These are phyloP conservation scores for Ambrosia trifida DNA, from an alignment of 129 eudicot genomes.

Conservation along the genomic window DNA sequence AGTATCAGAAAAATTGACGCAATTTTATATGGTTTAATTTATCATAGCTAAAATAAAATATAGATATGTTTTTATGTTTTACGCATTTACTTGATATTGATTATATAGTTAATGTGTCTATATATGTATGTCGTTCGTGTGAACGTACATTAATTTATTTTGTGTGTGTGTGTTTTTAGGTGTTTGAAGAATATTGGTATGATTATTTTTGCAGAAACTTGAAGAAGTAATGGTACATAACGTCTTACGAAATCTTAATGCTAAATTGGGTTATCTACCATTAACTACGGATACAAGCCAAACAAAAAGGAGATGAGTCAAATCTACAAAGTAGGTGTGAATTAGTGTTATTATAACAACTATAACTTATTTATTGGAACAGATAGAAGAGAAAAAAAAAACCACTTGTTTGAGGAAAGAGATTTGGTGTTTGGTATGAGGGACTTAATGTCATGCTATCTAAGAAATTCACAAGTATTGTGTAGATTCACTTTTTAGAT, in stretches of 20 bases:
- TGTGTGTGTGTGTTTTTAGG: background rate
- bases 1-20: too few species aligned
- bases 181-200: background rate
- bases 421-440: background rate
- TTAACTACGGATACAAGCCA: background rate
- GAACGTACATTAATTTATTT: too few species aligned
- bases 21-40: too few species aligned
- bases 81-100: too few species aligned
- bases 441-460: background rate
- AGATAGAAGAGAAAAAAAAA: background rate
- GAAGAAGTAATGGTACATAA: too few species aligned
- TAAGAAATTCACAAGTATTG: background rate
- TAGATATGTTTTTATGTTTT: too few species aligned
- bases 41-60: too few species aligned
- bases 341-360: slow-evolving; percentile 4
- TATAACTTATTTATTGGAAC: background rate
- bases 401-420: background rate
- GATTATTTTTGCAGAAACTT: too few species aligned
- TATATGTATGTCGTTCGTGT: too few species aligned
- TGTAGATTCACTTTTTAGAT: background rate
- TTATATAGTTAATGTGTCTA: too few species aligned
- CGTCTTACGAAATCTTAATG: background rate
- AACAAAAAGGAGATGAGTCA: background rate
- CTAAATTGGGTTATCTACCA: background rate
- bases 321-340: background rate